Conservation (phyloP, 169 alveolate species). For the Eimeria necatrix region DNA sequence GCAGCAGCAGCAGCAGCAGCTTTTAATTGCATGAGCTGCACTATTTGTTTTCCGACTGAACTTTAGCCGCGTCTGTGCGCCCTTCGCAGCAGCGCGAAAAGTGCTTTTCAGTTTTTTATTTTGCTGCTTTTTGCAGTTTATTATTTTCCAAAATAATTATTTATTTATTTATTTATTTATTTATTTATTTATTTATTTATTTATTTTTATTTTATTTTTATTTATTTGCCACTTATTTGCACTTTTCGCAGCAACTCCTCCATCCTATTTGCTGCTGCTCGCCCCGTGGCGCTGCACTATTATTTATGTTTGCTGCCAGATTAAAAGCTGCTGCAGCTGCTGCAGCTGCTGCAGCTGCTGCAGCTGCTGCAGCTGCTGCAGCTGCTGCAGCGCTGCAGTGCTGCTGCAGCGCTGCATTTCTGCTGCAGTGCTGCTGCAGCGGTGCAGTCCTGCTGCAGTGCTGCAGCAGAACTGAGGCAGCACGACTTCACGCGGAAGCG, state of each 20-base stretch:
- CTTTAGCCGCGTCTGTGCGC: neutral
- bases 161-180: neutral
- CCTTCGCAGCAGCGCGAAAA: too few relatives aligned
- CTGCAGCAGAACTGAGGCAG: neutral
- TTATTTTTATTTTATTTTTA: neutral
- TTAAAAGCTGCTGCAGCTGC: neutral
- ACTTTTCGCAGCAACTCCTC: neutral
- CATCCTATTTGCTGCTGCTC: neutral
- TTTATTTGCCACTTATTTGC: neutral
- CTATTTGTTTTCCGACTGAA: neutral
- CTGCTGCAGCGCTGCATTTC: neutral
- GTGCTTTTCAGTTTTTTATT: too few relatives aligned
- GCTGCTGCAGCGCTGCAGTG: slow-evolving; percentile 26
- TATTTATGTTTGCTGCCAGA: neutral
- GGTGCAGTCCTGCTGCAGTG: slow-evolving; percentile 2
- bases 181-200: neutral
- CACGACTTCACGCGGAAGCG: neutral
- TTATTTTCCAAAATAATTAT: neutral
- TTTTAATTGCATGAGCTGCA: neutral
- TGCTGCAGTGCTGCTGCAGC: neutral
- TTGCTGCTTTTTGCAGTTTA: too few relatives aligned
- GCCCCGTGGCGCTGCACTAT: neutral
- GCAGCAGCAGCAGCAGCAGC: too few relatives aligned
- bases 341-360: slow-evolving; percentile 16
- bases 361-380: slow-evolving; percentile 8